A percentile compares a stretch with the other conserved stretches of the same genome.
phyloP scores from a whole-genome alignment of 1,139 yeast genomes.

The Debaryomycetaceae sp. region DNA sequence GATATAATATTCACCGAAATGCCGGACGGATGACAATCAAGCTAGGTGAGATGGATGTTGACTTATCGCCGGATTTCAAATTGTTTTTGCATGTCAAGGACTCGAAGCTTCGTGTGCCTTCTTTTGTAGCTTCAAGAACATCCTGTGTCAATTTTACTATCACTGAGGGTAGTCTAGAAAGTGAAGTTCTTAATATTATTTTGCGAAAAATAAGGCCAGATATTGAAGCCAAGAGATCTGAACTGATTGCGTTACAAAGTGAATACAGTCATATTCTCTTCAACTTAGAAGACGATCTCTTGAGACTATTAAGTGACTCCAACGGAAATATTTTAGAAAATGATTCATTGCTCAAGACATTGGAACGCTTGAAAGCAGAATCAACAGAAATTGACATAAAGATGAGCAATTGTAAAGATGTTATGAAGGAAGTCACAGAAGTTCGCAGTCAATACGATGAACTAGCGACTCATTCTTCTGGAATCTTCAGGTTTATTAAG shows the following conservation, averaged over 20 bases:
- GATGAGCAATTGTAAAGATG: conserved; percentile 50
- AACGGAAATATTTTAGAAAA: conserved; percentile 69
- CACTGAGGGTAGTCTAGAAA: conserved; percentile 63
- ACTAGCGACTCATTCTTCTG: conserved; percentile 55
- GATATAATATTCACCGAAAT: conserved; percentile 55
- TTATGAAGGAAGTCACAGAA: conserved; percentile 53
- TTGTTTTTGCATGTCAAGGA: conserved; percentile 63
- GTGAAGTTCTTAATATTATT: conserved; percentile 58
- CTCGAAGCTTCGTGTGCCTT: conserved; percentile 42
- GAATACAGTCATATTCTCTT: conserved; percentile 57
- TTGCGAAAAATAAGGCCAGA: conserved; percentile 63
- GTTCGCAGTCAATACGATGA: conserved; percentile 46
- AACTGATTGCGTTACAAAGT: conserved; percentile 52
- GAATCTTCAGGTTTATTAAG: conserved; percentile 46
- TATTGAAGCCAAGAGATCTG: conserved; percentile 55
- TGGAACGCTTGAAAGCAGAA: conserved; percentile 66
- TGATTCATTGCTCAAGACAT: conserved; percentile 53
- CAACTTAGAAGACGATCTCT: conserved; percentile 57
- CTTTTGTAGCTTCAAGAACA: conserved; percentile 61
- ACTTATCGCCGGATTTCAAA: conserved; percentile 61
- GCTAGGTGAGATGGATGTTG: conserved; percentile 64
- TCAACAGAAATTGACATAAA: conserved; percentile 53
- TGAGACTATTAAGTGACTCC: conserved; percentile 55
- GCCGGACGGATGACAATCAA: conserved; percentile 70
- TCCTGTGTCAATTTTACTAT: conserved; percentile 67